A percentile compares a stretch with the other conserved stretches of the same genome.
These are phyloP conservation scores for Circinella umbellata DNA, from an alignment of 371 early-diverging fungal species.

Conservation along the genomic window DNA sequence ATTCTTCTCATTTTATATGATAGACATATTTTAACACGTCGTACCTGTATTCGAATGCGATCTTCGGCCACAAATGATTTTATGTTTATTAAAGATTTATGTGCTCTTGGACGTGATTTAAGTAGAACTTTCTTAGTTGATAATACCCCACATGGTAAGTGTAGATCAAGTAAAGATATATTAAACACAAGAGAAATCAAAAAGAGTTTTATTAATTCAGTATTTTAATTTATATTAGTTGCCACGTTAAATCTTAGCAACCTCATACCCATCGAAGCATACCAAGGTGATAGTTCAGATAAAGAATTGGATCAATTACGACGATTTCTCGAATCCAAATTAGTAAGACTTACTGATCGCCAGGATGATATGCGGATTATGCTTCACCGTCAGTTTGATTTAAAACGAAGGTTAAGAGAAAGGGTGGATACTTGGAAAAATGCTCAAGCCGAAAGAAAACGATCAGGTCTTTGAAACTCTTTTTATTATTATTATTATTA, in stretches of 20 bases:
- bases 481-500: background rate
- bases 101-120: conserved; percentile 51
- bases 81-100: conserved; percentile 47
- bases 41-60: conserved; percentile 45
- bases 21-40: conserved; percentile 49
- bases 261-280: conserved; percentile 52
- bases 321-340: conserved; percentile 40
- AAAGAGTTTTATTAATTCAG: background rate
- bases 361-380: conserved; percentile 46
- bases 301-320: conserved; percentile 39
- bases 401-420: conserved; percentile 45
- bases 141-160: conserved; percentile 49
- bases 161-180: background rate
- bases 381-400: conserved; percentile 47
- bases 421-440: conserved; percentile 43
- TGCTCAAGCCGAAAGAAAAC: conserved; percentile 20
- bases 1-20: background rate
- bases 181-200: background rate
- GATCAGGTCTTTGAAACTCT: conserved; percentile 4
- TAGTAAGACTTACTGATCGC: conserved; percentile 37
- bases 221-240: conserved; percentile 21
- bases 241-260: conserved; percentile 54
- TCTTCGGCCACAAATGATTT: conserved; percentile 37
- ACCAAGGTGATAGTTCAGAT: conserved; percentile 41
- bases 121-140: conserved; percentile 49